A percentile compares a stretch with the other conserved stretches of the same genome.
phyloP scores from a whole-genome alignment of 768 basidiomycete species.

The Calocera viscosa region DNA sequence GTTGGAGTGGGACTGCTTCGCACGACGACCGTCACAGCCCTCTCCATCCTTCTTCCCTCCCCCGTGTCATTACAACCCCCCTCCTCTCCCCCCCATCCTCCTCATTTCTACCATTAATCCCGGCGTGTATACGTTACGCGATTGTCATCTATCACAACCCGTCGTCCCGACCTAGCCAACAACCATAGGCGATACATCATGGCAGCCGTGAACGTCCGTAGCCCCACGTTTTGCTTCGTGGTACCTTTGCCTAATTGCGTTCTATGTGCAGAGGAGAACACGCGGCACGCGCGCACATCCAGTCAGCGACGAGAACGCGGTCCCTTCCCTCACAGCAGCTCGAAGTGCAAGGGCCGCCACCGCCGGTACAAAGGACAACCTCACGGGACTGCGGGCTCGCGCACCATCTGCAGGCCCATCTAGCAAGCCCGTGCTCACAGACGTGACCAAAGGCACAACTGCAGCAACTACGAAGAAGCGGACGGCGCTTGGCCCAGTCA shows the following conservation, averaged over 20 bases:
- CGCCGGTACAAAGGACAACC: background rate
- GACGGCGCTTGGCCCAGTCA: background rate
- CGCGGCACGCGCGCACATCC: background rate
- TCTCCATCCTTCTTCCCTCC: background rate
- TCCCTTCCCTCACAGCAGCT: background rate
- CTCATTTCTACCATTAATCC: slow-evolving; percentile 1
- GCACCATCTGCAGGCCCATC: background rate
- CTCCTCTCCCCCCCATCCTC: background rate
- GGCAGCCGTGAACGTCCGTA: background rate
- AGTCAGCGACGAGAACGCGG: slow-evolving; percentile 5
- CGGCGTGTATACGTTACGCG: background rate
- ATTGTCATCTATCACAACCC: background rate
- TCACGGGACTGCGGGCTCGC: background rate
- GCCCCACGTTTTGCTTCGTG: background rate
- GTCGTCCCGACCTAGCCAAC: background rate
- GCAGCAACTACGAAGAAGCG: background rate
- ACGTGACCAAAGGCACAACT: background rate
- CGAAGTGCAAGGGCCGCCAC: background rate
- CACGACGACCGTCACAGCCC: background rate
- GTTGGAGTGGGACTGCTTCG: background rate
- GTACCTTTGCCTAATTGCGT: background rate
- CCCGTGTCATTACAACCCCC: background rate
- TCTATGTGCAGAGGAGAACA: background rate
- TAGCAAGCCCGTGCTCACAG: background rate
- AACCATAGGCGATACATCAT: slow-evolving; percentile 6